Evolutionary conservation across 2,329 filamentous ascomycete genomes (phyloP).

Genomic region (Penicillium sp.): DNA sequence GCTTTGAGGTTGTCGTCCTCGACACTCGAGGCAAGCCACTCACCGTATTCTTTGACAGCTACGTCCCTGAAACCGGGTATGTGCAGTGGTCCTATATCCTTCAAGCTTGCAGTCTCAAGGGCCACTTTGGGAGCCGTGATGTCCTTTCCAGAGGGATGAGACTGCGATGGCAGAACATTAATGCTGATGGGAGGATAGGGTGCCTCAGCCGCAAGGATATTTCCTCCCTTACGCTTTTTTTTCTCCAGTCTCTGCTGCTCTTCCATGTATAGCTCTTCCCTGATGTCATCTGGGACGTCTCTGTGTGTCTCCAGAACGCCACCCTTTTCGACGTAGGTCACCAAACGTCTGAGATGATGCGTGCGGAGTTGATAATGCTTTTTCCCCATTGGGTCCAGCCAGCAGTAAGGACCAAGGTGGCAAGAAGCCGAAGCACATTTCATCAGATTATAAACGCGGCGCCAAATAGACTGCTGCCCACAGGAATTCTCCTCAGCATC

Average conservation of each 20-base stretch:
- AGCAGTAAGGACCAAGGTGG: slow-evolving; percentile 10
- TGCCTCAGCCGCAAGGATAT: slow-evolving; percentile 2
- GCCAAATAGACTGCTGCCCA: slow-evolving; percentile 4
- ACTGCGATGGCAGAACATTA: slow-evolving; percentile 8
- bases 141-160: slow-evolving; percentile 2
- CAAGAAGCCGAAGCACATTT: slow-evolving; percentile 3
- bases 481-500: slow-evolving; percentile 9
- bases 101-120: slow-evolving; percentile 1
- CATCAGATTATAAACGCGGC: slow-evolving; percentile 5
- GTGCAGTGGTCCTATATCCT: slow-evolving; percentile 1
- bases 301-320: slow-evolving; percentile 10
- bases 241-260: slow-evolving; percentile 11
- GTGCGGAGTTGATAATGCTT: slow-evolving; percentile 8
- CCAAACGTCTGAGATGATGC: slow-evolving; percentile 5
- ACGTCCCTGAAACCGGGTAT: slow-evolving; percentile 12
- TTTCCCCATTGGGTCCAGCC: slow-evolving; percentile 9
- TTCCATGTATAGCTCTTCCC: slow-evolving; percentile 12
- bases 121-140: background rate
- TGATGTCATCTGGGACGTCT: slow-evolving; percentile 9
- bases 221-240: slow-evolving; percentile 5
- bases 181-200: slow-evolving; percentile 8
- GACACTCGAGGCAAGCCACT: slow-evolving; percentile 14
- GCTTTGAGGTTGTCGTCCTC: slow-evolving; percentile 9
- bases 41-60: slow-evolving; percentile 14
- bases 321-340: slow-evolving; percentile 12